Conservation (phyloP, 2,329 filamentous ascomycete species). For the Coniochaeta sp. region DNA sequence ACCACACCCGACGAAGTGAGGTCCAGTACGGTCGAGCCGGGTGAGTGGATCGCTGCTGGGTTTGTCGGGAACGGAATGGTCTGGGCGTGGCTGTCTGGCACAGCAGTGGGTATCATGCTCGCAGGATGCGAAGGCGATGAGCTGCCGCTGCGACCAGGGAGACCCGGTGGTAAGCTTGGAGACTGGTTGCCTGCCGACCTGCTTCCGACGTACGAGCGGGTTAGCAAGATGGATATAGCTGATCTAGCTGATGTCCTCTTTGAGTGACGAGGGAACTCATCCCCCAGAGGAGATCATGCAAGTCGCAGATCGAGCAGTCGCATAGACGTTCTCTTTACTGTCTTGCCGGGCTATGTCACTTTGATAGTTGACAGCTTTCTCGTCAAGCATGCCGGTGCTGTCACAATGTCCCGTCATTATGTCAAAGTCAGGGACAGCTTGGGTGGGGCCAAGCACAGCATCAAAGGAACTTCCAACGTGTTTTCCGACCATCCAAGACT, state of each 20-base stretch:
- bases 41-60: not conserved
- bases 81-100: not conserved
- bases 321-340: too few species aligned
- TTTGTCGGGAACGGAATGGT: not conserved
- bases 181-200: not conserved
- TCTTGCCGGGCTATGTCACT: too few species aligned
- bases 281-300: not conserved
- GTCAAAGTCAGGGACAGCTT: too few species aligned
- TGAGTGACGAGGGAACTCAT: not conserved
- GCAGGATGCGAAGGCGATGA: not conserved
- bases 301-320: not conserved
- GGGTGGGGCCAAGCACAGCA: too few species aligned
- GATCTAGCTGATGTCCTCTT: not conserved
- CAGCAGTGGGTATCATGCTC: not conserved
- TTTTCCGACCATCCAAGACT: too few species aligned
- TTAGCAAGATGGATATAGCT: not conserved
- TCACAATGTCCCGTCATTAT: too few species aligned
- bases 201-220: not conserved
- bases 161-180: not conserved
- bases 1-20: too few species aligned
- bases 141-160: not conserved
- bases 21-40: not conserved
- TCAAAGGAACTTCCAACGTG: too few species aligned
- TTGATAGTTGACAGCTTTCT: too few species aligned
- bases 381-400: too few species aligned